Evolutionary conservation across 75 land plant species (phyloP), one percentile per base, ranked within the genome.

Genomic region (Cunninghamia lanceolata): DNA sequence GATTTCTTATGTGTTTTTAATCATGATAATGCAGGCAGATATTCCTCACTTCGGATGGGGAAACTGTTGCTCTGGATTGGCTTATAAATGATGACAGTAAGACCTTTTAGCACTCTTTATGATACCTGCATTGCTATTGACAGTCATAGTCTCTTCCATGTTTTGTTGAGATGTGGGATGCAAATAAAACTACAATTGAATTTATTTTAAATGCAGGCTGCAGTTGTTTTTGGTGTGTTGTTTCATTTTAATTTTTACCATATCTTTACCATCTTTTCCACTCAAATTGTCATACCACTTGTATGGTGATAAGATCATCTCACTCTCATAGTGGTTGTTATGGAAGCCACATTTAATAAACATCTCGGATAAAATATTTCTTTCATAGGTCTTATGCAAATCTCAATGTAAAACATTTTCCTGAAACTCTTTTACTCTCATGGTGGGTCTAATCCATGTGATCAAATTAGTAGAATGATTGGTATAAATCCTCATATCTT

Each of bases 51-150:
- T 88, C 95, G 70, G 99, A 98, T 93, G 97, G 98, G 78, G 99
- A 99, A 73, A 96, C 95, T n/a, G 87, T 95, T 80, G 99, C 99
- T 74, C 84, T 98, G 84, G 99, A 96, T 90, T 98, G 99, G 97
- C 87, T 95, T 16, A 70, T 83, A 53, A 59, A 86, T 80, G 85
- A 87, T 85, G 86, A 89, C 86, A 89, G 97, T 95, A 91, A 87
- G 71, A 68, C 40, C 40, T 42, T 28, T 30, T 79, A 47, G 30
- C 42, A 40, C 36, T 56, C 21, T 38, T 45, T 45, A 38, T 25
- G n/a, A 81, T 81, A 81, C 47, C 63, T 81, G 30, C 9, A 81
- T 14, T 45, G 32, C 40, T 42, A 81, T 45, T 42, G n/a, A 42
- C 11, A 81, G 47, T 79, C 45, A 39, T 42, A 79, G 45, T 17